Conservation (phyloP, 2,329 filamentous ascomycete genomes). For the Fusarium veterinarium region DNA sequence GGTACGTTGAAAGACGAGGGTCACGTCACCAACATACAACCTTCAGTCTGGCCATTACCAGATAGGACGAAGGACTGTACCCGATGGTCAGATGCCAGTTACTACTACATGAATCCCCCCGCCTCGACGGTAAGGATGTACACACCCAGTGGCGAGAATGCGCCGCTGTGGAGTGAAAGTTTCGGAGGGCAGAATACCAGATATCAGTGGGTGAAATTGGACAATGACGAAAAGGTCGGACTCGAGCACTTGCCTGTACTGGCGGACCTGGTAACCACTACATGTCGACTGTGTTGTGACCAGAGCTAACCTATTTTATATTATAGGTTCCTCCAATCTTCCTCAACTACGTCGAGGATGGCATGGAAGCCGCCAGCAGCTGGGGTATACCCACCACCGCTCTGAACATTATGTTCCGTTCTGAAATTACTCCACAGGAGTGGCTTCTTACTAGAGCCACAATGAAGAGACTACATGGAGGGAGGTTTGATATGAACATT, state of each 20-base stretch:
- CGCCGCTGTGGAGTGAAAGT: background rate
- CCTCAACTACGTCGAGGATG: background rate
- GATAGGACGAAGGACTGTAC: background rate
- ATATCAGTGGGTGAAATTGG: background rate
- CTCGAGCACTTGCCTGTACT: background rate
- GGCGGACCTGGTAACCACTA: background rate
- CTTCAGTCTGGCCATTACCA: background rate
- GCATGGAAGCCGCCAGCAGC: background rate
- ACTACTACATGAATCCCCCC: background rate
- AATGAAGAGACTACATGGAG: background rate
- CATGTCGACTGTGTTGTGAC: background rate
- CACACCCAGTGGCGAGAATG: background rate
- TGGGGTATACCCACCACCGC: background rate
- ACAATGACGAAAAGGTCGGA: background rate
- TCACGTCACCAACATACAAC: background rate
- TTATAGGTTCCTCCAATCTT: background rate
- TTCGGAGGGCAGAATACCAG: background rate
- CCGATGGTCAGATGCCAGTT: background rate
- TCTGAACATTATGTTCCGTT: background rate
- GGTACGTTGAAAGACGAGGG: background rate
- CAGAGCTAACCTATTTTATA: background rate
- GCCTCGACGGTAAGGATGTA: background rate
- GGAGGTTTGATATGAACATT: background rate
- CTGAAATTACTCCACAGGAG: background rate
- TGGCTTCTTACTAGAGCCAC: background rate